Conservation (phyloP, 1,139 yeast species). For the Yamadazyma oceani region DNA sequence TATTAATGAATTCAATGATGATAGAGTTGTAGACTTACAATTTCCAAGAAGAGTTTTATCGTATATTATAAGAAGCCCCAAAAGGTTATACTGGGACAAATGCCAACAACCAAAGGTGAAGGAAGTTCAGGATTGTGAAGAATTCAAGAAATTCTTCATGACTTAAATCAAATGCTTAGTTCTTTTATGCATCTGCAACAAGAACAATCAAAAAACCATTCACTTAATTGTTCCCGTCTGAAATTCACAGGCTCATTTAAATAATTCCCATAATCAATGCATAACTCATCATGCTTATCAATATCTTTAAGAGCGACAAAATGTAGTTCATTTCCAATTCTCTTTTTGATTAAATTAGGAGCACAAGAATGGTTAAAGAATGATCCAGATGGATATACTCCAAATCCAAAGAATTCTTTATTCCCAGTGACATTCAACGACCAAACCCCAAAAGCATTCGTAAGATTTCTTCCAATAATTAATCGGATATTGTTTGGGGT, state of each 20-base stretch:
- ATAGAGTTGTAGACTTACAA: constrained; percentile 58
- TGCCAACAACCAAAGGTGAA: constrained; percentile 59
- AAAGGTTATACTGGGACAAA: constrained; percentile 70
- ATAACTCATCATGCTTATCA: constrained; percentile 49
- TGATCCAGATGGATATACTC: constrained; percentile 67
- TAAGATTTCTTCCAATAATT: constrained; percentile 61
- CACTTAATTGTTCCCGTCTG: constrained; percentile 45
- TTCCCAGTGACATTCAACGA: constrained; percentile 42
- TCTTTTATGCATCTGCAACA: constrained; percentile 46
- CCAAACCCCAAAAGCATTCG: constrained; percentile 81
- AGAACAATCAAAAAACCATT: constrained; percentile 64
- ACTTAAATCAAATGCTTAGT: too few relatives aligned
- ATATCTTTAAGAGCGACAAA: constrained; percentile 33
- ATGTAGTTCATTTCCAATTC: constrained; percentile 21
- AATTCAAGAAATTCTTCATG: constrained; percentile 53
- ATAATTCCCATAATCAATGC: constrained; percentile 63
- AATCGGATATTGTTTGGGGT: constrained; percentile 43
- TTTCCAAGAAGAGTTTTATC: constrained; percentile 80
- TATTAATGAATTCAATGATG: constrained; percentile 26
- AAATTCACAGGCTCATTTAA: constrained; percentile 39
- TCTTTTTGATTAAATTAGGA: constrained; percentile 43
- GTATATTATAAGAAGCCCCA: constrained; percentile 53
- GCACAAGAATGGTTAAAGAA: constrained; percentile 69
- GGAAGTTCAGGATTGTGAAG: constrained; percentile 62
- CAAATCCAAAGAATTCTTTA: constrained; percentile 65